A percentile compares a stretch with the other conserved stretches of the same genome.
These are phyloP conservation scores for Fusarium tuaranense DNA, from an alignment of 2,329 filamentous ascomycete genomes.

Conservation along the genomic window DNA sequence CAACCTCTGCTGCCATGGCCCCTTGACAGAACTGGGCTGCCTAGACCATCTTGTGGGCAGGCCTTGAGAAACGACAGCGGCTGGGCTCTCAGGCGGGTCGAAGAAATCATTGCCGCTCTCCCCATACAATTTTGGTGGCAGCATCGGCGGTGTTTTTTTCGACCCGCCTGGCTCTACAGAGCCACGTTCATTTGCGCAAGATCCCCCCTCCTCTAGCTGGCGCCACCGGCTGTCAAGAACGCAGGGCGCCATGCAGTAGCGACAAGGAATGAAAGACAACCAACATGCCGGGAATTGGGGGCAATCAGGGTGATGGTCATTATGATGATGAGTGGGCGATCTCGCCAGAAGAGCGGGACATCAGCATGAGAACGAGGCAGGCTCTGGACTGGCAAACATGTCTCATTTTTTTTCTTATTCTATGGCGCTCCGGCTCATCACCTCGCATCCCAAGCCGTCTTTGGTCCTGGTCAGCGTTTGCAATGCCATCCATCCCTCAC, in stretches of 20 bases:
- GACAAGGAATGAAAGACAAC: background rate
- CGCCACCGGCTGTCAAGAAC: conserved; percentile 2
- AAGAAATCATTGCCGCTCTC: no score
- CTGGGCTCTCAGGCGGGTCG: background rate
- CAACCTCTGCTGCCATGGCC: background rate
- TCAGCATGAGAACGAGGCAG: background rate
- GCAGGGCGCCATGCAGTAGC: background rate
- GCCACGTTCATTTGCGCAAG: background rate
- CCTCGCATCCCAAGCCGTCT: conserved; percentile 1
- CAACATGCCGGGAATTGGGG: background rate
- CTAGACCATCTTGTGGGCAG: background rate
- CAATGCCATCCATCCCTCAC: background rate
- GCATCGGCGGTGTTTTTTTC: no score
- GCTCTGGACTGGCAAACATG: background rate
- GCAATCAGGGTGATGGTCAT: background rate
- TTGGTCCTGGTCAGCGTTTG: conserved; percentile 4
- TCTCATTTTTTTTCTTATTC: background rate
- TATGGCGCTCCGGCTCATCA: conserved; percentile 6
- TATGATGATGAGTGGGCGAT: background rate
- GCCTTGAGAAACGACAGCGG: background rate
- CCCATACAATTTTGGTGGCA: no score
- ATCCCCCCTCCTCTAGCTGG: background rate
- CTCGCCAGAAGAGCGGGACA: background rate
- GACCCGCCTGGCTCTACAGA: background rate
- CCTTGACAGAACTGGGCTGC: background rate